A percentile compares a stretch with the other conserved stretches of the same genome.
Evolutionary conservation across 225 moss, liverwort and hornwort species (phyloP).

Genomic region (Physcomitrium patens): DNA sequence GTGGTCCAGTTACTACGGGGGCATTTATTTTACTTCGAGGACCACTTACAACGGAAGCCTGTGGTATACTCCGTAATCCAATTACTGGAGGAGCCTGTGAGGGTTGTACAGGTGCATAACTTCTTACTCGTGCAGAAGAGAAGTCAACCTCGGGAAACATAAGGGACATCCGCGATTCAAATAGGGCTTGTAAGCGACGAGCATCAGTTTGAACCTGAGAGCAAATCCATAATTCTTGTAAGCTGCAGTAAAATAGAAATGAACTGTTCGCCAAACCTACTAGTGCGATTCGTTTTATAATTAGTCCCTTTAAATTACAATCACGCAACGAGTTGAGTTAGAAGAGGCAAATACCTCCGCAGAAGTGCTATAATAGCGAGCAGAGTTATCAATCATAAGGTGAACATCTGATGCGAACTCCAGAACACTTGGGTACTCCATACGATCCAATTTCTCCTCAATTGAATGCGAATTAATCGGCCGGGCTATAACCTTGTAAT

Average conservation of each 20-base stretch:
- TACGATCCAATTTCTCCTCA: constrained; percentile 90
- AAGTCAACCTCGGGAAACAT: constrained; percentile 96
- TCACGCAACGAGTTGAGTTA: not conserved
- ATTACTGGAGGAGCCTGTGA: constrained; percentile 39
- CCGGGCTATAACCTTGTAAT: constrained; percentile 83
- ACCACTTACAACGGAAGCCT: constrained; percentile 38
- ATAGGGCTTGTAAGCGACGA: constrained; percentile 80
- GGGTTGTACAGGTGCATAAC: constrained; percentile 39
- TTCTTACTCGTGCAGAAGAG: constrained; percentile 71
- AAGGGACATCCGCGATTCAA: constrained; percentile 88
- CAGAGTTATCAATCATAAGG: constrained; percentile 95
- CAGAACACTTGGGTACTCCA: constrained; percentile 87
- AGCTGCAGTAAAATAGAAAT: constrained; percentile 16
- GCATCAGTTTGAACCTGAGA: constrained; percentile 92
- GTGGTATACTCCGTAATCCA: constrained; percentile 41
- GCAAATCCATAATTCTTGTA: constrained; percentile 18
- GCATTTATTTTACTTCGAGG: constrained; percentile 47
- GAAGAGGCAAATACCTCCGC: constrained; percentile 51
- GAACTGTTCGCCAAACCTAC: not conserved
- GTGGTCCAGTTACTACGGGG: constrained; percentile 47
- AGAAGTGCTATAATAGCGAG: constrained; percentile 68
- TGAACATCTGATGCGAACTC: constrained; percentile 98
- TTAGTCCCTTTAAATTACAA: not conserved
- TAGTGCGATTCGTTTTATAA: not conserved
- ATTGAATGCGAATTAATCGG: constrained; percentile 86